Evolutionary conservation across 164 flowering plant genomes (phyloP), one percentile per base, ranked within the genome.

Genomic region (Echeveria elegans): DNA sequence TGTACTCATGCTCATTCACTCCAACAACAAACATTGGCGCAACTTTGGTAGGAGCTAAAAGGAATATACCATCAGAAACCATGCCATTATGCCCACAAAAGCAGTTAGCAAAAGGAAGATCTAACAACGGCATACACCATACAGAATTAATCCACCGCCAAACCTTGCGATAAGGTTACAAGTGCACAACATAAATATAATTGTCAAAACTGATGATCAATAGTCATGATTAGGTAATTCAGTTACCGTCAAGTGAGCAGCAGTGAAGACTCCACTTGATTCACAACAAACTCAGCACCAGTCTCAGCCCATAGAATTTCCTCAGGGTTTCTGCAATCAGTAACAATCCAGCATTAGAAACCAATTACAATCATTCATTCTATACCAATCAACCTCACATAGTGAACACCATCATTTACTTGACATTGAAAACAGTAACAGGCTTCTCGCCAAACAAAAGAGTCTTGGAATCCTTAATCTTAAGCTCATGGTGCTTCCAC

Each of bases 21-120:
- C 98, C 98, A 65, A 90, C 80, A 60, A 92, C 98, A 80, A 92
- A 92, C 98, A 92, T 92, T 63, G 97, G 98, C 2, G 98, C 98
- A 80, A 87, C 92, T 50, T 82, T 86, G 82, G 97, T 93, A 1
- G 98, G 98, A 31, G 98, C 98, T n/a, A 97, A 93, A 9, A 74
- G 1, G 28, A 70, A 68, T 53, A 19, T 29, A 63, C 5, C 37
- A 47, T 47, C 37, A 72, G 38, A 5, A 18, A 34, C 23, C 59
- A 34, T 10, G 45, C 10, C 18, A 65, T 41, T 1, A n/a, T n/a
- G n/a, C n/a, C n/a, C n/a, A n/a, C n/a, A n/a, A n/a, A n/a, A n/a
- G n/a, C n/a, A n/a, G n/a, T n/a, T n/a, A n/a, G n/a, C n/a, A n/a
- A n/a, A n/a, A n/a, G n/a, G 2, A 31, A 16, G 1, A 8, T 12